A percentile compares a stretch with the other conserved stretches of the same genome.
Evolutionary conservation across 306 rosid species (phyloP).

Genomic region (Cucumis melo): DNA sequence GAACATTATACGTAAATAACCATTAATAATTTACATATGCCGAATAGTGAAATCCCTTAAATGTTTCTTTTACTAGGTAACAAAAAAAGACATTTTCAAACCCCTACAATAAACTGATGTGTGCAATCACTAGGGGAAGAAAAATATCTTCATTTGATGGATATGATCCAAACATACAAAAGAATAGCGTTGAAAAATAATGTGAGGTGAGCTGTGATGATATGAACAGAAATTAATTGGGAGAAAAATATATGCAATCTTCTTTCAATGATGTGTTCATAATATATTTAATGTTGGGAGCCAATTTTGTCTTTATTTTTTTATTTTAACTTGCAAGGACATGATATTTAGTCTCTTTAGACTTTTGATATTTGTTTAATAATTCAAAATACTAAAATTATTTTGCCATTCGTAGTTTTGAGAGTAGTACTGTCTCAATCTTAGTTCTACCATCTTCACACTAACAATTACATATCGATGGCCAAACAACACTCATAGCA

Average conservation of each 20-base stretch:
- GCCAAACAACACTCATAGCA: too few species aligned
- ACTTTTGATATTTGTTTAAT: not conserved
- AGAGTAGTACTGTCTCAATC: too few species aligned
- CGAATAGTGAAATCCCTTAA: too few species aligned
- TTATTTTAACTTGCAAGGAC: not conserved
- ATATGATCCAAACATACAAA: not conserved
- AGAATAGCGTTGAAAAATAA: not conserved
- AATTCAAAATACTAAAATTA: not conserved
- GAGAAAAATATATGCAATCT: not conserved
- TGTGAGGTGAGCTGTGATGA: not conserved
- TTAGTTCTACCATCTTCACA: too few species aligned
- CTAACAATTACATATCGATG: too few species aligned
- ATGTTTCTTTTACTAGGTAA: too few species aligned
- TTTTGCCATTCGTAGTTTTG: too few species aligned
- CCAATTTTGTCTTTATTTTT: not conserved
- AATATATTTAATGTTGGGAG: not conserved
- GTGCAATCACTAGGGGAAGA: not conserved
- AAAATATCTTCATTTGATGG: not conserved
- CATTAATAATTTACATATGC: too few species aligned
- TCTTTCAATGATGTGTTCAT: not conserved
- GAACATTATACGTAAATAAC: too few species aligned
- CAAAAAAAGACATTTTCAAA: too few species aligned
- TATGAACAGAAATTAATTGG: not conserved
- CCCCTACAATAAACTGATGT: too few species aligned
- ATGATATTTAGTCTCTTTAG: not conserved